Base-by-base conservation (phyloP, 2,329 filamentous ascomycete genomes). In the Metarhizium anisopliae region DNA sequence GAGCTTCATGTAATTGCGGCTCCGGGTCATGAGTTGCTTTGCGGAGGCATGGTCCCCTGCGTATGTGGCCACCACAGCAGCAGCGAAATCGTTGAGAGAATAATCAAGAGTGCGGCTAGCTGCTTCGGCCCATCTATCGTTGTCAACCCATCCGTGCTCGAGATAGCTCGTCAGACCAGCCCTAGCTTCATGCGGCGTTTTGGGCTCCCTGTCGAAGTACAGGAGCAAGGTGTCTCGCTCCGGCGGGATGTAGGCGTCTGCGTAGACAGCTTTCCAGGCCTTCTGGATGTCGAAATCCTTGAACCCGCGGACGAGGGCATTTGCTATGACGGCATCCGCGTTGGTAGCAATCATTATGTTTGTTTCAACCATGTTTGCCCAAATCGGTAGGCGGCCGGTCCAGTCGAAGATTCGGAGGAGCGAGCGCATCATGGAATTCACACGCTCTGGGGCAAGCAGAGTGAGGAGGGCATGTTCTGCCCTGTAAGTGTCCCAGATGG, bases 261-360 rank as follows among this genome's bases (percentile, higher is more conserved):
- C 74, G 20, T 65, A 64, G 1, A 77, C 75, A 0, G 70, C 74
- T 11, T 64, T 54, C 75, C 74, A 78, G 0, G 74, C 72, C 47
- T 72, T 72, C 3, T 56, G 43, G n/a, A 76, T 59, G 47, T 77
- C 66, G 49, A 77, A 78, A 16, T 63, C 67, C 1, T 61, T 64
- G 58, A 77, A 78, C 2, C 72, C 73, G 6, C 72, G 67, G 10
- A 66, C 63, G 0, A 77, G 64, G 0, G 75, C 75, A 55, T 77
- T 77, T n/a, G 76, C 72, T 3, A 78, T 62, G 2, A 78, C 72
- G 1, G 70, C 74, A 51, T 77, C 74, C 14, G 73, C 75, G 56
- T 77, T 75, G 0, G 75, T 77, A 2, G 74, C 74, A 40, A 77
- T 75, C 75, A 77, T 78, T 58, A 76, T 77, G 62, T 77, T 77